Evolutionary conservation across 78 protist species (phyloP).

Genomic region (Dictyostelium capitatum): DNA sequence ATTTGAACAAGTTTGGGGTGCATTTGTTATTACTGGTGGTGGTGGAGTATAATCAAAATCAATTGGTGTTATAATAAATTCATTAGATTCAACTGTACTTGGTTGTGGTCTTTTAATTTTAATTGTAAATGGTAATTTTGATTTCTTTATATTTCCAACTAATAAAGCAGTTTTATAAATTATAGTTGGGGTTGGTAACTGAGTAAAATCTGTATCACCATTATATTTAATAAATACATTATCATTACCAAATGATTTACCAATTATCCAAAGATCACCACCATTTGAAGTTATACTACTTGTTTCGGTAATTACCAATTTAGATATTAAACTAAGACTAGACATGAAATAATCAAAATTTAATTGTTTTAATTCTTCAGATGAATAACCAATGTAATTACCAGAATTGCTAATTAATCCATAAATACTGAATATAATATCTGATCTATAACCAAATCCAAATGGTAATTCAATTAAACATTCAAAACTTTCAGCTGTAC

Average conservation of each 20-base stretch:
- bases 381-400: constrained; percentile 21
- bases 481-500: neutral
- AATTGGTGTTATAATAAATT: neutral
- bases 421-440: constrained; percentile 8
- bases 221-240: neutral
- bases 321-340: no score
- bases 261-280: neutral
- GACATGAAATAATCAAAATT: neutral
- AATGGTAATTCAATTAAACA: constrained; percentile 12
- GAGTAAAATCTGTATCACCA: neutral
- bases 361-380: neutral
- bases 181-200: neutral
- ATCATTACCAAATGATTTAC: neutral
- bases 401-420: neutral
- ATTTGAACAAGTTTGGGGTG: no score
- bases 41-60: neutral
- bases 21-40: neutral
- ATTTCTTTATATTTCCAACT: neutral
- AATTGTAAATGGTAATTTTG: neutral
- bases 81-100: neutral
- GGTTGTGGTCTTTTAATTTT: neutral
- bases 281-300: neutral
- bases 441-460: constrained; percentile 8
- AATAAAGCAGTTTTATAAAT: neutral
- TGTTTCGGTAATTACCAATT: neutral